Conservation (phyloP, 225 moss, liverwort and hornwort species). For the Bryoerythrophyllum caledonicum region DNA sequence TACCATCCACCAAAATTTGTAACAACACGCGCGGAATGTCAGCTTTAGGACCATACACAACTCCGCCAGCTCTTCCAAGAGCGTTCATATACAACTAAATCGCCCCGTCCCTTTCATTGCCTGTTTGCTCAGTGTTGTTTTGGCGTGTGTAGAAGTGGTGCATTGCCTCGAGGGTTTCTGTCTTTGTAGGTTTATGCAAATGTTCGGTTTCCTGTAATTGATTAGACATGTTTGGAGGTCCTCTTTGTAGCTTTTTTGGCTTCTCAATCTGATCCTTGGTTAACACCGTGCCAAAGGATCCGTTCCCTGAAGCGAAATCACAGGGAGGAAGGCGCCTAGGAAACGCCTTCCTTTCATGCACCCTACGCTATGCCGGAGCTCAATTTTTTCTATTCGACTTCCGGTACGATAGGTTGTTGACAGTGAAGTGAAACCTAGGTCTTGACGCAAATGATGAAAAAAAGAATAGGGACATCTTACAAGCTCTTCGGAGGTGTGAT, state of each 20-base stretch:
- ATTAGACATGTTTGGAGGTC: background rate
- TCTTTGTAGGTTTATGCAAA: too few species aligned
- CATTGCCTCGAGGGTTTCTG: too few species aligned
- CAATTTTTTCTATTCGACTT: background rate
- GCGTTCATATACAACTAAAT: background rate
- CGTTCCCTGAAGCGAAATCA: conserved; percentile 57
- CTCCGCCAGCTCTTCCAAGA: background rate
- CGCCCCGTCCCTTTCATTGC: fast-evolving
- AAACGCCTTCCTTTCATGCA: conserved; percentile 34
- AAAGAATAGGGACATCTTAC: conserved; percentile 55
- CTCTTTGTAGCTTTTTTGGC: background rate
- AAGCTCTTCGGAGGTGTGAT: conserved; percentile 25
- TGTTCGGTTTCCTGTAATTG: too few species aligned
- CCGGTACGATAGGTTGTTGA: conserved; percentile 49
- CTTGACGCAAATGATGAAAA: conserved; percentile 26
- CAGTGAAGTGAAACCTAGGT: background rate
- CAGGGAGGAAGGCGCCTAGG: conserved; percentile 38
- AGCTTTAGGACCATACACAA: background rate
- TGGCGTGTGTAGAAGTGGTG: background rate
- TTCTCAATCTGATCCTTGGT: conserved; percentile 60
- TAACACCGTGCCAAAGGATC: conserved; percentile 52
- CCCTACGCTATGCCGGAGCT: conserved; percentile 39
- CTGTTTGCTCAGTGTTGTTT: background rate
- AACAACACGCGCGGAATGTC: too few species aligned
- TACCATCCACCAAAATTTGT: fast-evolving